A percentile compares a stretch with the other conserved stretches of the same genome.
phyloP scores from a whole-genome alignment of 169 alveolate genomes.

The Plasmodium gallinaceum region DNA sequence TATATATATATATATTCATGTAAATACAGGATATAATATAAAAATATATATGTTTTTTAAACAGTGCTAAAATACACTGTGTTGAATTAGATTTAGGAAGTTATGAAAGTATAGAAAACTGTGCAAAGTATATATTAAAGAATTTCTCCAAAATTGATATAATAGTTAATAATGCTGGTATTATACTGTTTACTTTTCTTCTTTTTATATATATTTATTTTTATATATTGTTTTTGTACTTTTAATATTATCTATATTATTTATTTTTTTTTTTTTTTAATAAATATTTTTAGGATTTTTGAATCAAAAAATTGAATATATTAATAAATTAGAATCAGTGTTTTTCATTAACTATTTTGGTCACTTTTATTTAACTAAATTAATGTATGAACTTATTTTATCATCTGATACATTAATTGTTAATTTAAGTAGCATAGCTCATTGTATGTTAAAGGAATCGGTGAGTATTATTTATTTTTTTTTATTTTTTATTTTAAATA shows the following conservation, averaged over 20 bases:
- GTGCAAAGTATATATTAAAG: conserved; percentile 46
- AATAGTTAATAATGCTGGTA: conserved; percentile 72
- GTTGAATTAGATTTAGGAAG: conserved; percentile 49
- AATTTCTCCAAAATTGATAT: conserved; percentile 63
- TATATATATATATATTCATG: not conserved
- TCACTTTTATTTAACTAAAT: conserved; percentile 53
- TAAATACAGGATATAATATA: not conserved
- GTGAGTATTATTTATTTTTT: conserved; percentile 18
- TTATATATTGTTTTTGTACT: not conserved
- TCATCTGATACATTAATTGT: conserved; percentile 43
- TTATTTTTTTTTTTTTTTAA: not conserved
- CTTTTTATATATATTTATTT: conserved; percentile 3
- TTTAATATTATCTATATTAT: not conserved
- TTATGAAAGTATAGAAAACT: conserved; percentile 56
- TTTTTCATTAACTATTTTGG: conserved; percentile 71
- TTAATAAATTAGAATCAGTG: conserved; percentile 31
- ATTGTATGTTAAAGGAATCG: conserved; percentile 24
- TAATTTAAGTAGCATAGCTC: conserved; percentile 66
- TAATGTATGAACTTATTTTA: conserved; percentile 34
- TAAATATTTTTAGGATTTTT: conserved; percentile 24
- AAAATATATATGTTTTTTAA: not conserved
- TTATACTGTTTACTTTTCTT: not conserved
- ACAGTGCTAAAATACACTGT: conserved; percentile 50
- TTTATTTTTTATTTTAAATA: not conserved
- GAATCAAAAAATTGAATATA: conserved; percentile 38